These are phyloP conservation scores for Trifolium dubium DNA, from an alignment of 306 rosid species.

Conservation along the genomic window DNA sequence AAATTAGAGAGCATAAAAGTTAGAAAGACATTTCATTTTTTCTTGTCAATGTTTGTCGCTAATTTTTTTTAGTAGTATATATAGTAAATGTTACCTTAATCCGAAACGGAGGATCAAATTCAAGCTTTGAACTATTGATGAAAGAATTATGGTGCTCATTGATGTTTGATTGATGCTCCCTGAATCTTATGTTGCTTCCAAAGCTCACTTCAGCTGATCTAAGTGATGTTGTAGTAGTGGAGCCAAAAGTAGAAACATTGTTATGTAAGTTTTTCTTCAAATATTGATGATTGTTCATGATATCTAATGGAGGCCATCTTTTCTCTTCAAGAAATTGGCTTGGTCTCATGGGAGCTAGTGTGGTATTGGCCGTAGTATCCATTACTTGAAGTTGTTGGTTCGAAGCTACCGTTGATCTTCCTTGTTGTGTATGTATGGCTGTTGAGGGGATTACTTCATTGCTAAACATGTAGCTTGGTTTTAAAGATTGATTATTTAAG, in stretches of 20 bases:
- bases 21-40: not conserved
- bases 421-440: conserved; percentile 38
- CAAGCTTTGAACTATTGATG: conserved; percentile 36
- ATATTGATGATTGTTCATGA: conserved; percentile 32
- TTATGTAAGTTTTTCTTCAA: conserved; percentile 45
- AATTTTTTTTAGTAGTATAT: not conserved
- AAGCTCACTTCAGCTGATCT: conserved; percentile 40
- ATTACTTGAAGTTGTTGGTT: conserved; percentile 19
- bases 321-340: conserved; percentile 60
- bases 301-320: conserved; percentile 58
- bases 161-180: conserved; percentile 39
- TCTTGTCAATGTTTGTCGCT: too few relatives aligned
- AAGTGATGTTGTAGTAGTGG: conserved; percentile 28
- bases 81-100: conserved; percentile 46
- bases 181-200: conserved; percentile 39
- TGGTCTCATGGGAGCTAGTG: conserved; percentile 60
- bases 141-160: conserved; percentile 31
- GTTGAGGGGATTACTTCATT: conserved; percentile 43
- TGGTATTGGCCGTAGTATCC: conserved; percentile 23
- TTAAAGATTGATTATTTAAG: conserved; percentile 39
- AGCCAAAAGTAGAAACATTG: conserved; percentile 33
- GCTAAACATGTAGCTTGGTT: conserved; percentile 38
- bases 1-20: not conserved
- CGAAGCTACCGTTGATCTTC: conserved; percentile 36
- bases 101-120: conserved; percentile 54